Conservation (phyloP, 1,284 basidiomycete genomes). For the Microbotryum saponariae region DNA sequence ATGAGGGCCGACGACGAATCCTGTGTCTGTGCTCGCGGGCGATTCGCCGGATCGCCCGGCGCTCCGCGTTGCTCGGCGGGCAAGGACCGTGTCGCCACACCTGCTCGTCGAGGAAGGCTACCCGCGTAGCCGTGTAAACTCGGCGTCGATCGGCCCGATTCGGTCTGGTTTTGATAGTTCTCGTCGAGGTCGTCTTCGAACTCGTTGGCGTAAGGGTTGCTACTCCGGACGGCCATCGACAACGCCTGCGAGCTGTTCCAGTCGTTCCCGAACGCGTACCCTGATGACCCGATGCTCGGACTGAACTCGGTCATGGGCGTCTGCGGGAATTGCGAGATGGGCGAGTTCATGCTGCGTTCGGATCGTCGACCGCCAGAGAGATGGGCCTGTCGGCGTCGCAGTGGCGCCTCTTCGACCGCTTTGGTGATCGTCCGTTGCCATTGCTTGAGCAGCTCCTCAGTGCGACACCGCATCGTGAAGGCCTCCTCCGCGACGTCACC, state of each 20-base stretch:
- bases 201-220: constrained; percentile 6
- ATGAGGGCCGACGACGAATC: constrained; percentile 52
- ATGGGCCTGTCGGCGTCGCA: constrained; percentile 45
- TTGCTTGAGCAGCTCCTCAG: constrained; percentile 83
- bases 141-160: constrained; percentile 27
- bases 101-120: constrained; percentile 1
- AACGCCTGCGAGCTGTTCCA: neutral
- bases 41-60: constrained; percentile 15
- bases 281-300: constrained; percentile 14
- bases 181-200: constrained; percentile 32
- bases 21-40: constrained; percentile 63
- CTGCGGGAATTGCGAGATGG: constrained; percentile 34
- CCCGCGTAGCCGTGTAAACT: constrained; percentile 11
- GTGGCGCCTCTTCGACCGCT: constrained; percentile 62
- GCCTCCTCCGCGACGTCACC: constrained; percentile 68
- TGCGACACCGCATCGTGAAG: constrained; percentile 86
- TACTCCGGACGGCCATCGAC: too few species aligned
- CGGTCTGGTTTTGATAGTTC: constrained; percentile 14
- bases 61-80: constrained; percentile 37
- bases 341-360: constrained; percentile 23
- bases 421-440: constrained; percentile 87
- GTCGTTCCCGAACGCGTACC: constrained; percentile 9
- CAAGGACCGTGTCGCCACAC: constrained; percentile 19
- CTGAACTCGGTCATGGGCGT: constrained; percentile 34
- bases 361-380: constrained; percentile 29